phyloP scores from a whole-genome alignment of 164 flowering plant species.

The Piper longum region DNA sequence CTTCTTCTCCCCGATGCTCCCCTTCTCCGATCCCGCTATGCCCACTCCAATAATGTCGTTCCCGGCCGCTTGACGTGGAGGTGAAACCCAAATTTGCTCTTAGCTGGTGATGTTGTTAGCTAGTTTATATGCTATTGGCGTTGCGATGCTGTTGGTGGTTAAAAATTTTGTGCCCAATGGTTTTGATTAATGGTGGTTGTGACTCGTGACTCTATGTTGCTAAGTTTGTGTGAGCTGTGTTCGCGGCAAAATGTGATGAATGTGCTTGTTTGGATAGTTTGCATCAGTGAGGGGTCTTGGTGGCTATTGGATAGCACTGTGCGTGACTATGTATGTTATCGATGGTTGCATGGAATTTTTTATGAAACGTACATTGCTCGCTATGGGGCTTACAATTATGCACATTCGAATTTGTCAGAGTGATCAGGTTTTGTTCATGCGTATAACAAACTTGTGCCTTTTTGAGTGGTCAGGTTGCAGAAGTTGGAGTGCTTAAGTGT shows the following conservation, averaged over 20 bases:
- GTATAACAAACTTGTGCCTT: background rate
- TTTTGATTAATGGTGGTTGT: too few species aligned
- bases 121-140: background rate
- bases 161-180: too few species aligned
- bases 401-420: background rate
- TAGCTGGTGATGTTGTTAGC: background rate
- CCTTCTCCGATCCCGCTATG: background rate
- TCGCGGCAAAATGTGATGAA: too few species aligned
- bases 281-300: too few species aligned
- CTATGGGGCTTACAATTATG: background rate
- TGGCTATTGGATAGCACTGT: too few species aligned
- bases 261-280: too few species aligned
- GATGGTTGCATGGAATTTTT: too few species aligned
- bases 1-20: background rate
- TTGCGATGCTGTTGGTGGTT: too few species aligned
- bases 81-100: background rate
- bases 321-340: background rate
- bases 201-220: too few species aligned
- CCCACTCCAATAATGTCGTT: background rate
- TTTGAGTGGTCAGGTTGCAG: slow-evolving; percentile 17
- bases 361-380: too few species aligned
- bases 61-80: background rate
- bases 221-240: too few species aligned
- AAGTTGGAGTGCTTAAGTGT: slow-evolving; percentile 18
- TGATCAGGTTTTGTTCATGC: background rate